Base-by-base conservation (phyloP, 441 rosid species). In the Metrosideros polymorpha region DNA sequence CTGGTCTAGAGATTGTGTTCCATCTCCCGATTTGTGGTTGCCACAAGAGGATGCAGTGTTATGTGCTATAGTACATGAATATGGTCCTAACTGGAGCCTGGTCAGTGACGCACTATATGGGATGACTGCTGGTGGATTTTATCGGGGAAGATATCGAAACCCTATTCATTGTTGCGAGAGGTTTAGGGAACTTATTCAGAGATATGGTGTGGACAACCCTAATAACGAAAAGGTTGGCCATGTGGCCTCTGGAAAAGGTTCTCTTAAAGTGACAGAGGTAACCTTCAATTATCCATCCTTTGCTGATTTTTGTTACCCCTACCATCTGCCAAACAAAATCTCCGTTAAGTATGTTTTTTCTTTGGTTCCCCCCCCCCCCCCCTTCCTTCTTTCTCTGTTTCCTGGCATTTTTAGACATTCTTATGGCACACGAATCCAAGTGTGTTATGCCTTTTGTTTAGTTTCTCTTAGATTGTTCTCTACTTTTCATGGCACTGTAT, bases 61-160 rank as follows among this genome's bases (percentile, higher is more conserved):
- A 93, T 95, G 99, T 93, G 99, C 99, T 83, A 93, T 94, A 87
- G 99, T 98, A 83, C 99, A 98, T 92, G 99, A 98, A 91, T 98
- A 98, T 93, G 99, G 99, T 82, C 90, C 95, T 54, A 91, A 96
- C 56, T 98, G 99, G 99, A 96, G 93, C 91, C 93, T 98, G 88
- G 97, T 93, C 87, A 93, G 98, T 59, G 99, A 89, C 51, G 91
- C 93, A 49, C 92, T 98, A 50, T 96, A 95, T 88, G 96, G 99
- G 88, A 96, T 97, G 98, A 88, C 98, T 91, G 95, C 99, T 84
- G 99, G 99, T 90, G 99, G 99, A 82, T 91, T 89, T 87, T 98
- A 95, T 92, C 91, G 99, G 89, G 99, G 99, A 83, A 92, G 98
- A 91, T 94, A 92, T 91, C 99, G 99, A 63, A 97, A 97, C 91